A percentile compares a stretch with the other conserved stretches of the same genome.
Evolutionary conservation across 2,329 filamentous ascomycete species (phyloP).

Genomic region (Aspergillus nomiae): DNA sequence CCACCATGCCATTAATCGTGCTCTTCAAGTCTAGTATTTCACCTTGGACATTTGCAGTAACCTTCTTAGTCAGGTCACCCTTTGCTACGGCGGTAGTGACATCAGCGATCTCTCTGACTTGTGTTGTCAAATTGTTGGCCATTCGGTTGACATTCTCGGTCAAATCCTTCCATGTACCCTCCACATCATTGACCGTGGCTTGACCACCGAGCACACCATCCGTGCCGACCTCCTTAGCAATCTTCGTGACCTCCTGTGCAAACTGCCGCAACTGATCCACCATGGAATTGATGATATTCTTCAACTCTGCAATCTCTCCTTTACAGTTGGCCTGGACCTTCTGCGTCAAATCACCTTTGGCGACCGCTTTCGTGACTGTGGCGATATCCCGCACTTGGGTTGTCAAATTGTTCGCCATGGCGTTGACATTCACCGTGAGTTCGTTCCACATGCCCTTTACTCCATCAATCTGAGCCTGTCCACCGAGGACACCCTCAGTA

Average conservation of each 20-base stretch:
- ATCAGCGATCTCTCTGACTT: conserved; percentile 95
- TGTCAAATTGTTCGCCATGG: conserved; percentile 84
- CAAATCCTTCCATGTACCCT: conserved; percentile 95
- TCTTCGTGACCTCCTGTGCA: conserved; percentile 93
- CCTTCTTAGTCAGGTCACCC: conserved; percentile 94
- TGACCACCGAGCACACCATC: conserved; percentile 93
- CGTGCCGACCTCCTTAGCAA: conserved; percentile 94
- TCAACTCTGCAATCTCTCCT: conserved; percentile 91
- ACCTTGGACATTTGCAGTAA: conserved; percentile 87
- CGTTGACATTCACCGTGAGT: conserved; percentile 81
- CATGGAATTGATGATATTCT: conserved; percentile 99
- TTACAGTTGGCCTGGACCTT: conserved; percentile 92
- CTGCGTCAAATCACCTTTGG: conserved; percentile 87
- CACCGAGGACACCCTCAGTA: conserved; percentile 79
- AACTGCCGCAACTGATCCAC: conserved; percentile 97
- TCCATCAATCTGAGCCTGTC: conserved; percentile 79
- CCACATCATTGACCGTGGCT: conserved; percentile 92
- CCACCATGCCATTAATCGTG: conserved; percentile 74
- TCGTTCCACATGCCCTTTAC: conserved; percentile 90
- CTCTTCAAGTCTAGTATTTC: conserved; percentile 95
- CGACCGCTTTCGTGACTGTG: conserved; percentile 69
- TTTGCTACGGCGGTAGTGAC: conserved; percentile 94
- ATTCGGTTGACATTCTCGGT: conserved; percentile 97
- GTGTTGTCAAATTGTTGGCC: conserved; percentile 96
- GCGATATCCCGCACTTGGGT: conserved; percentile 95